Conservation (phyloP, 129 eudicot species). For the Centrapalus pauciflorus region DNA sequence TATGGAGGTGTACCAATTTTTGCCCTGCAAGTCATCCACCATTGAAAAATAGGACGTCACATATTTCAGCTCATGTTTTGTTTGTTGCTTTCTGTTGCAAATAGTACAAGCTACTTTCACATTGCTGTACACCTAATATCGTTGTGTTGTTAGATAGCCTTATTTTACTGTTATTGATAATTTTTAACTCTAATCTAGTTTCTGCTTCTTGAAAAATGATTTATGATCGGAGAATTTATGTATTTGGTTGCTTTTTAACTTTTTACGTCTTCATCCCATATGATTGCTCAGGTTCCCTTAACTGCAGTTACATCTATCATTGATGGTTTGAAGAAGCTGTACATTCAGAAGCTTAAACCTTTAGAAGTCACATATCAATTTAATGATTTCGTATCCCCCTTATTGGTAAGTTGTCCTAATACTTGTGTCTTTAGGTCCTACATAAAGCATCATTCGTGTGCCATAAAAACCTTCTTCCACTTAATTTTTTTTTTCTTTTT, state of each 20-base stretch:
- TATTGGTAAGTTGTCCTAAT: constrained; percentile 47
- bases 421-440: background rate
- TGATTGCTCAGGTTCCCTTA: constrained; percentile 46
- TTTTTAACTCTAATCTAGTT: background rate
- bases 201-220: background rate
- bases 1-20: too few relatives aligned
- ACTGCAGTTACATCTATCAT: constrained; percentile 74
- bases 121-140: background rate
- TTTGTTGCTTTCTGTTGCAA: background rate
- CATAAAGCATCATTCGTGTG: background rate
- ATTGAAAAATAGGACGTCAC: background rate
- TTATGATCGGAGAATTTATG: background rate
- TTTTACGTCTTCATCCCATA: background rate
- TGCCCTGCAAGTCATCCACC: too few relatives aligned
- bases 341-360: constrained; percentile 80
- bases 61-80: background rate
- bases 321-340: constrained; percentile 84
- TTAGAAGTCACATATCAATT: constrained; percentile 73
- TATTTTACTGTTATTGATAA: background rate
- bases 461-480: background rate
- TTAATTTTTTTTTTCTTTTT: background rate
- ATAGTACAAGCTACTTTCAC: constrained; percentile 11
- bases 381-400: constrained; percentile 83
- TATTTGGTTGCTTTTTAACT: background rate
- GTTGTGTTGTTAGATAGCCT: background rate